These are phyloP conservation scores for Lepraria neglecta DNA, from an alignment of 495 filamentous ascomycete genomes.

Conservation along the genomic window DNA sequence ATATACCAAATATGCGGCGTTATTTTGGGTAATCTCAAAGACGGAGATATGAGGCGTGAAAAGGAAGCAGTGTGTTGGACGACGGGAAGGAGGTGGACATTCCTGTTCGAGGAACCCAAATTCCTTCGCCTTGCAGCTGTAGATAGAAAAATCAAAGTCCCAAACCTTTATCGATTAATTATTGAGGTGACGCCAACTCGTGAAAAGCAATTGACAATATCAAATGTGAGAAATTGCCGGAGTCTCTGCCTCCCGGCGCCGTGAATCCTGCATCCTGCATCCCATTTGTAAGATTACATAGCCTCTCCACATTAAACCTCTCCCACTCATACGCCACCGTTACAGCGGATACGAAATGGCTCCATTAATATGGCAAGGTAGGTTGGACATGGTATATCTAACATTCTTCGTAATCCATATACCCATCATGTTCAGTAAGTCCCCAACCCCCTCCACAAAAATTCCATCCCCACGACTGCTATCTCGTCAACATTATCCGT, in stretches of 20 bases:
- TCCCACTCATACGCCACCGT: too few relatives aligned
- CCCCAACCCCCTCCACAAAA: not conserved
- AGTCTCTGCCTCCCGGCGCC: too few relatives aligned
- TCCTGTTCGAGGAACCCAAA: too few relatives aligned
- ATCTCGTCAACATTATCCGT: not conserved
- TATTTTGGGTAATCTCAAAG: slow-evolving; percentile 14
- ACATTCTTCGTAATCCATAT: slow-evolving; percentile 29
- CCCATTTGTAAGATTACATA: too few relatives aligned
- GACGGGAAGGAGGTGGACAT: not conserved
- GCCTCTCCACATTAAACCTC: too few relatives aligned
- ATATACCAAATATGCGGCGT: slow-evolving; percentile 15
- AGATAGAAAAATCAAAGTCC: too few relatives aligned
- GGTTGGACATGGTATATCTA: slow-evolving; percentile 17
- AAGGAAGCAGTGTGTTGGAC: not conserved
- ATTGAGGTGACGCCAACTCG: too few relatives aligned
- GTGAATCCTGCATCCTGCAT: too few relatives aligned
- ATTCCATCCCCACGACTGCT: not conserved
- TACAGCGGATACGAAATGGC: slow-evolving; percentile 6
- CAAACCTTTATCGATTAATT: too few relatives aligned
- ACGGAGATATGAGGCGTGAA: not conserved
- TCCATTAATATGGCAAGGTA: slow-evolving; percentile 13
- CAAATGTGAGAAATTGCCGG: too few relatives aligned
- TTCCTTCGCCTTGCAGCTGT: too few relatives aligned
- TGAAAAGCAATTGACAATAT: too few relatives aligned
- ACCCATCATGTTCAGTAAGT: slow-evolving; percentile 27